Evolutionary conservation across 2,329 filamentous ascomycete species (phyloP).

Genomic region (Monosporascus sp.): DNA sequence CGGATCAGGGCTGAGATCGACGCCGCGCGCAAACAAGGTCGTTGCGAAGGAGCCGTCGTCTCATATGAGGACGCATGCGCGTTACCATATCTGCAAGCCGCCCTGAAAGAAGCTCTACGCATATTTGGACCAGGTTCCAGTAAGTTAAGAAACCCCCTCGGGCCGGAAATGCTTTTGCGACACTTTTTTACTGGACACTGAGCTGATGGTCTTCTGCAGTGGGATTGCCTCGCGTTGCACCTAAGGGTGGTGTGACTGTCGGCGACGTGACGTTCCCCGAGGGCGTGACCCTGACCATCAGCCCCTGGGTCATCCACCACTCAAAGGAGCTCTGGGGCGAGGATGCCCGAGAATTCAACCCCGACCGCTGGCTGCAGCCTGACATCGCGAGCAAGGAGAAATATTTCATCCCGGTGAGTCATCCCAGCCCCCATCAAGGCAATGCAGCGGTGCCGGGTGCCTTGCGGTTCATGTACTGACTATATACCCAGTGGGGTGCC

Average conservation of each 20-base stretch:
- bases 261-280: constrained; percentile 6
- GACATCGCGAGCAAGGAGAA: constrained; percentile 3
- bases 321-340: constrained; percentile 5
- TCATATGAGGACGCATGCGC: constrained; percentile 12
- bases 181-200: neutral
- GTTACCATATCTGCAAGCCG: constrained; percentile 20
- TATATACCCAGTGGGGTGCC: constrained; percentile 3
- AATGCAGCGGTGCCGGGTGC: too few species aligned
- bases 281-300: constrained; percentile 5
- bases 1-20: constrained; percentile 10
- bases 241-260: constrained; percentile 7
- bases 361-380: constrained; percentile 6
- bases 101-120: constrained; percentile 20
- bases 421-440: neutral
- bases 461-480: neutral
- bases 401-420: constrained; percentile 5
- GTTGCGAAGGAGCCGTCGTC: constrained; percentile 4
- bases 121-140: constrained; percentile 14
- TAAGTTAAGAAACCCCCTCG: neutral
- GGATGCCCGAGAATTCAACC: constrained; percentile 7
- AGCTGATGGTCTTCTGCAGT: neutral
- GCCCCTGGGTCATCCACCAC: constrained; percentile 2
- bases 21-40: constrained; percentile 3
- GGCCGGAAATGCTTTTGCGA: too few species aligned
- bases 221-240: constrained; percentile 7